A percentile compares a stretch with the other conserved stretches of the same genome.
phyloP scores from a whole-genome alignment of 2,329 filamentous ascomycete genomes.

The Botrytis sinoallii region DNA sequence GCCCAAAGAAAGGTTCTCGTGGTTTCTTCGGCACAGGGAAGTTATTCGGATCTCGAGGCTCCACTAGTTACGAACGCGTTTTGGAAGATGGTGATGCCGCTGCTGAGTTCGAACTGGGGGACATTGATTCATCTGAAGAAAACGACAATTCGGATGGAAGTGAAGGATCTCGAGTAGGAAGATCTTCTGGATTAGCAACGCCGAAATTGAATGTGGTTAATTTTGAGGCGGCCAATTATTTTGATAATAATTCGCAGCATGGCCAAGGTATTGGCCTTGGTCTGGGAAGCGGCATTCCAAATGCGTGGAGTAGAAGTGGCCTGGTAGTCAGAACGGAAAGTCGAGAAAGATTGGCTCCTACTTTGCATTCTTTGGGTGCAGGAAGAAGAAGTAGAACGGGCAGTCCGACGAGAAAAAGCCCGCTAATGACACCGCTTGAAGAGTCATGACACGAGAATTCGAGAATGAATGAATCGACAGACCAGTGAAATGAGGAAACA shows the following conservation, averaged over 20 bases:
- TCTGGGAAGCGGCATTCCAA: slow-evolving; percentile 25
- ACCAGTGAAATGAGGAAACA: neutral
- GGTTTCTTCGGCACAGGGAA: slow-evolving; percentile 55
- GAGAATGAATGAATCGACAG: neutral
- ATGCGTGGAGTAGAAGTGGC: slow-evolving; percentile 63
- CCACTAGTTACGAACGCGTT: slow-evolving; percentile 73
- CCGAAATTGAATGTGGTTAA: slow-evolving; percentile 56
- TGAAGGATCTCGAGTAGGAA: slow-evolving; percentile 53
- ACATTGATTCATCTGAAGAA: slow-evolving; percentile 57
- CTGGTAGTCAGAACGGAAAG: slow-evolving; percentile 82
- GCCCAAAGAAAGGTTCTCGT: slow-evolving; percentile 45
- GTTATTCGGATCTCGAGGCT: slow-evolving; percentile 58
- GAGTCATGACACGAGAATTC: slow-evolving; percentile 34
- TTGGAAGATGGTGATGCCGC: slow-evolving; percentile 72
- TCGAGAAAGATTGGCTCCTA: slow-evolving; percentile 67
- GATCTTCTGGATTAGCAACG: slow-evolving; percentile 65
- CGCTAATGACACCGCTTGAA: slow-evolving; percentile 50
- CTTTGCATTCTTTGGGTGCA: slow-evolving; percentile 51
- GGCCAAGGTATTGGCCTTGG: slow-evolving; percentile 32
- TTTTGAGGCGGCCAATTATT: slow-evolving; percentile 44
- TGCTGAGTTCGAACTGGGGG: slow-evolving; percentile 74
- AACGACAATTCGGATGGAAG: slow-evolving; percentile 63
- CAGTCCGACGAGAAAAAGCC: slow-evolving; percentile 54
- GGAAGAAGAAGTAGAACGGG: slow-evolving; percentile 48
- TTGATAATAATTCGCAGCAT: slow-evolving; percentile 27